These are phyloP conservation scores for Linnemannia exigua DNA, from an alignment of 192 early-diverging fungal genomes.

Conservation along the genomic window DNA sequence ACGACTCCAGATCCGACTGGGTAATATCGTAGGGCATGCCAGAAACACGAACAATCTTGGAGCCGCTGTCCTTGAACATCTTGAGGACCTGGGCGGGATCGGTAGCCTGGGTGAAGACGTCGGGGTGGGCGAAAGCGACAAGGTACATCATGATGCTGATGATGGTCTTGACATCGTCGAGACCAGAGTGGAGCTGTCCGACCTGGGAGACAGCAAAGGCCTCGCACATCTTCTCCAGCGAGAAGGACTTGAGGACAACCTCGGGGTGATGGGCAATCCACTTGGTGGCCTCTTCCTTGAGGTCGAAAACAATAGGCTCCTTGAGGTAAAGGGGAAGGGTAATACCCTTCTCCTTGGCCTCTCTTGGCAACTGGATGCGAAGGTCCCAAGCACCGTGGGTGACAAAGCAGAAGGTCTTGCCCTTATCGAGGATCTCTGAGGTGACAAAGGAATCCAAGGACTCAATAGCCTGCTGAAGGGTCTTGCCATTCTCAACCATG, in stretches of 20 bases:
- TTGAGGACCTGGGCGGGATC: slow-evolving; percentile 73
- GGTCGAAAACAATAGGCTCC: slow-evolving; percentile 75
- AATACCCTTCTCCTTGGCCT: slow-evolving; percentile 75
- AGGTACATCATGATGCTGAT: slow-evolving; percentile 69
- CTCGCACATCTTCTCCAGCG: slow-evolving; percentile 72
- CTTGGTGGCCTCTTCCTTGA: slow-evolving; percentile 74
- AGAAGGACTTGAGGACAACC: slow-evolving; percentile 62
- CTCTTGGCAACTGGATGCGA: slow-evolving; percentile 75
- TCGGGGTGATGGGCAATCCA: slow-evolving; percentile 75
- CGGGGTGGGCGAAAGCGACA: slow-evolving; percentile 61
- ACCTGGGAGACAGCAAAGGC: slow-evolving; percentile 64
- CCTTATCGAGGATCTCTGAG: slow-evolving; percentile 62
- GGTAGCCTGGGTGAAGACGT: slow-evolving; percentile 73
- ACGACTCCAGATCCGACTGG: slow-evolving; percentile 71
- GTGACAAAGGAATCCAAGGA: slow-evolving; percentile 67
- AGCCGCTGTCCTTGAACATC: slow-evolving; percentile 74
- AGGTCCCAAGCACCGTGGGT: slow-evolving; percentile 82
- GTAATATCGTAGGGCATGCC: slow-evolving; percentile 75
- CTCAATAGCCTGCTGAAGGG: slow-evolving; percentile 67
- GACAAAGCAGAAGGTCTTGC: slow-evolving; percentile 74
- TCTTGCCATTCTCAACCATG: slow-evolving; percentile 63
- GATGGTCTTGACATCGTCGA: slow-evolving; percentile 74
- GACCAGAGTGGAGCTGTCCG: slow-evolving; percentile 66
- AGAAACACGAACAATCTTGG: slow-evolving; percentile 73
- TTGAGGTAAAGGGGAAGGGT: slow-evolving; percentile 68